Conservation (phyloP, 306 rosid species). For the Comarum palustre region DNA sequence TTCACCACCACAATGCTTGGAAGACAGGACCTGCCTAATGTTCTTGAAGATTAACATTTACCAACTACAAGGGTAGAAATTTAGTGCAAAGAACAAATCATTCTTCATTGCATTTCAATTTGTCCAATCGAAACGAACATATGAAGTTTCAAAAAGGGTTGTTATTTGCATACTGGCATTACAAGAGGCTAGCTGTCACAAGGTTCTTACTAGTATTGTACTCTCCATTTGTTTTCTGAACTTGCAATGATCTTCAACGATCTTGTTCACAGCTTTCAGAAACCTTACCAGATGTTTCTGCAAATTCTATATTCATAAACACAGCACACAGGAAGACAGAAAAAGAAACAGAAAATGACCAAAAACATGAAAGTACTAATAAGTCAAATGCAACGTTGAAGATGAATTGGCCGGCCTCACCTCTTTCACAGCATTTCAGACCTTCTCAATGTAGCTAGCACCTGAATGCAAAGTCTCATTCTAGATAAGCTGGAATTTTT, state of each 20-base stretch:
- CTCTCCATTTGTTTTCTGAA: not conserved
- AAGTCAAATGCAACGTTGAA: not conserved
- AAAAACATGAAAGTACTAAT: not conserved
- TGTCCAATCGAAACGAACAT: not conserved
- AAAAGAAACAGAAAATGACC: no score
- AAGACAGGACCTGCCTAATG: not conserved
- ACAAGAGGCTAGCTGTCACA: not conserved
- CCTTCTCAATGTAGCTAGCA: not conserved
- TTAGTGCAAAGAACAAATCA: not conserved
- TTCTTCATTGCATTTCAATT: not conserved
- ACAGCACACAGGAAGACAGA: not conserved
- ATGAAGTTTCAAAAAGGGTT: not conserved
- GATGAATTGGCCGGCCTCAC: not conserved
- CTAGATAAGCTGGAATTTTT: conserved; percentile 9
- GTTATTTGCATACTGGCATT: not conserved
- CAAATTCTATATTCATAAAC: not conserved
- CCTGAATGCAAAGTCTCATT: conserved; percentile 14
- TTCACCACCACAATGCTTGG: not conserved
- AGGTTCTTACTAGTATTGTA: not conserved
- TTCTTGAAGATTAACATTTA: not conserved
- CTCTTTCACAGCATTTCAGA: not conserved
- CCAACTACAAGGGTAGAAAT: not conserved
- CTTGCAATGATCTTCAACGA: not conserved
- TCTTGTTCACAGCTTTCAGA: not conserved
- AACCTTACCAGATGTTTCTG: not conserved